Conservation (phyloP, 2,329 filamentous ascomycete genomes). For the Alternaria gaisen region DNA sequence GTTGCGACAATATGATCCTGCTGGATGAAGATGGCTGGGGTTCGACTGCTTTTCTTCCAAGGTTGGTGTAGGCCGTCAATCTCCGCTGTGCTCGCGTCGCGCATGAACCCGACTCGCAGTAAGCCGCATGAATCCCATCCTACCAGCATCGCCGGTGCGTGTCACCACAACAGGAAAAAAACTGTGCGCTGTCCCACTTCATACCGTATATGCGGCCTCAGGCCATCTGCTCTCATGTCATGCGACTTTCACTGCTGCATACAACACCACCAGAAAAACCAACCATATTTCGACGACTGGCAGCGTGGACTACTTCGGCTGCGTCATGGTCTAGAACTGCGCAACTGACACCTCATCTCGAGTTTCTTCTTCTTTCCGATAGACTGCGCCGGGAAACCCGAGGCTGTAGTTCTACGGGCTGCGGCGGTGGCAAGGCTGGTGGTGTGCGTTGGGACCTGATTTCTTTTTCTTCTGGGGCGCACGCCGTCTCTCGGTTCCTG, state of each 20-base stretch:
- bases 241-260: not conserved
- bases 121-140: conserved; percentile 6
- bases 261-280: not conserved
- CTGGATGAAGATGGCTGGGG: not conserved
- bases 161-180: conserved; percentile 9
- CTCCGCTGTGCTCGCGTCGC: not conserved
- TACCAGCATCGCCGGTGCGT: conserved; percentile 1
- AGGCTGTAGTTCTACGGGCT: not conserved
- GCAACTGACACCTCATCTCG: not conserved
- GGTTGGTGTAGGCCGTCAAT: not conserved
- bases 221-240: conserved; percentile 7
- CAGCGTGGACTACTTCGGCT: not conserved
- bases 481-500: conserved; percentile 12
- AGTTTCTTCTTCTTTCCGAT: not conserved
- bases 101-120: conserved; percentile 4
- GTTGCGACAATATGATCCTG: not conserved
- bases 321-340: conserved; percentile 1
- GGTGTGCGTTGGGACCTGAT: not conserved
- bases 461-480: conserved; percentile 2
- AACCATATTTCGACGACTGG: not conserved
- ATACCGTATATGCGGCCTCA: conserved; percentile 8
- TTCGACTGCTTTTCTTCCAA: not conserved
- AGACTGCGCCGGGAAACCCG: not conserved
- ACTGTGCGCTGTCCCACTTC: conserved; percentile 9
- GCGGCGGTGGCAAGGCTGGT: not conserved